These are phyloP conservation scores for Wallacemonas sp. DNA, from an alignment of 208 protist genomes.

Conservation along the genomic window DNA sequence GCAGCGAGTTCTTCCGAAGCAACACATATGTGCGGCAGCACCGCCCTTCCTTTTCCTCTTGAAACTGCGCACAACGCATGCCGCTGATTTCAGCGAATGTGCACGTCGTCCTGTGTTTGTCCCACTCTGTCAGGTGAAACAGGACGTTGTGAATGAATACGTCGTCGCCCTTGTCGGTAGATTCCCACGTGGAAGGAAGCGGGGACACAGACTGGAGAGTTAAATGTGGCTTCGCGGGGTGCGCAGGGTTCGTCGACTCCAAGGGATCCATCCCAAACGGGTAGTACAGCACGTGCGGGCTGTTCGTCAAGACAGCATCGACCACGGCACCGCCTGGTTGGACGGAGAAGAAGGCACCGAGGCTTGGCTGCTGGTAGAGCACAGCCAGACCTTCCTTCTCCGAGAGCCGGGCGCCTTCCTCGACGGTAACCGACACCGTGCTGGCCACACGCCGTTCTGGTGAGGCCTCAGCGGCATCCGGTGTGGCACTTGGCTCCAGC, in stretches of 20 bases:
- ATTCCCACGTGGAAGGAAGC: conserved; percentile 51
- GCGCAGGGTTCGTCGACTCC: background rate
- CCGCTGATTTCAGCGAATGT: conserved; percentile 44
- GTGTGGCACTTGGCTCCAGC: background rate
- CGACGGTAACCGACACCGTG: background rate
- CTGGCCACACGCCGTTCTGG: background rate
- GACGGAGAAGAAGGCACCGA: conserved; percentile 60
- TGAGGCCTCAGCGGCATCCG: background rate
- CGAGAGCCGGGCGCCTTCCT: conserved; percentile 6
- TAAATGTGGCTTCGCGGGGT: conserved; percentile 21
- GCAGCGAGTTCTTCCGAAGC: conserved; percentile 27
- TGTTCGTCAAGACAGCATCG: conserved; percentile 48
- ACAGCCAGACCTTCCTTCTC: conserved; percentile 21
- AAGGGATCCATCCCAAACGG: conserved; percentile 32
- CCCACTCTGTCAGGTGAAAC: conserved; percentile 65
- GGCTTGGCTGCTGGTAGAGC: conserved; percentile 38
- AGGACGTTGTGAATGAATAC: conserved; percentile 59
- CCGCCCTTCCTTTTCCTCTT: conserved; percentile 38
- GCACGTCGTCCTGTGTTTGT: conserved; percentile 23
- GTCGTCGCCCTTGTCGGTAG: conserved; percentile 35
- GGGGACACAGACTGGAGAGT: conserved; percentile 33
- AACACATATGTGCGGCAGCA: conserved; percentile 65
- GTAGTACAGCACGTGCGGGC: conserved; percentile 52
- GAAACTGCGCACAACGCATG: conserved; percentile 41
- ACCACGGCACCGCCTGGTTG: conserved; percentile 36